Base-by-base conservation (phyloP, 352 stramenopile species). In the Pythium phragmitis region DNA sequence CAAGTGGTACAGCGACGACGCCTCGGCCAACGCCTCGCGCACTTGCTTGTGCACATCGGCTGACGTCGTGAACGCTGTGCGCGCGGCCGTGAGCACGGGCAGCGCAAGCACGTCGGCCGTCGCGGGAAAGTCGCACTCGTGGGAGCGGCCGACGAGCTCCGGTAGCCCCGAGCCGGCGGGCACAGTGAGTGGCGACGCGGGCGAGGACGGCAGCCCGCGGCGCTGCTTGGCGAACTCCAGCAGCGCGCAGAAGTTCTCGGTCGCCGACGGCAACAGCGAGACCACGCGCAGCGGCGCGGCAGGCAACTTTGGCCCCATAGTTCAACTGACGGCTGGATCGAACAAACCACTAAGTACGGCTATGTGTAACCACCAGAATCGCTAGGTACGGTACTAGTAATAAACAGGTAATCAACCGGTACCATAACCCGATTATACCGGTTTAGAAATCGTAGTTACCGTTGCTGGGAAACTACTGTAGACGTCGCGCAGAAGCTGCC, bases 231-330 rank as follows among this genome's bases (percentile, higher is more conserved):
- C 57, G 49, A 70, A 71, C 37, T 68, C 53, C 28, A 86, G 59
- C 53, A 86, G 59, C 28, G 67, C 69, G n/a, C 58, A 74, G 13
- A 87, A 69, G 63, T 88, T 82, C 69, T 92, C 83, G 3, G 83
- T 92, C 7, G 80, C 79, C 28, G 77, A 88, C 33, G 80, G 83
- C 41, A 92, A 70, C 56, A 92, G 68, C 19, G 83, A 90, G n/a
- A 90, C 66, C 41, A 92, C 80, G 43, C 83, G 83, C 57, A 82
- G 57, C 6, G 72, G 51, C 45, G 51, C 50, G 19, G 36, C n/a
- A 14, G 42, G 48, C 11, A 30, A 33, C 21, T 64, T 58, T 7
- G 49, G 58, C 17, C 13, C 48, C 58, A 65, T 65, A 2, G 21
- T 43, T 36, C 37, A 45, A 30, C 26, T 30, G 26, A 30, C 2